Conservation (phyloP, 2,329 filamentous ascomycete genomes). For the Ustulina deusta region DNA sequence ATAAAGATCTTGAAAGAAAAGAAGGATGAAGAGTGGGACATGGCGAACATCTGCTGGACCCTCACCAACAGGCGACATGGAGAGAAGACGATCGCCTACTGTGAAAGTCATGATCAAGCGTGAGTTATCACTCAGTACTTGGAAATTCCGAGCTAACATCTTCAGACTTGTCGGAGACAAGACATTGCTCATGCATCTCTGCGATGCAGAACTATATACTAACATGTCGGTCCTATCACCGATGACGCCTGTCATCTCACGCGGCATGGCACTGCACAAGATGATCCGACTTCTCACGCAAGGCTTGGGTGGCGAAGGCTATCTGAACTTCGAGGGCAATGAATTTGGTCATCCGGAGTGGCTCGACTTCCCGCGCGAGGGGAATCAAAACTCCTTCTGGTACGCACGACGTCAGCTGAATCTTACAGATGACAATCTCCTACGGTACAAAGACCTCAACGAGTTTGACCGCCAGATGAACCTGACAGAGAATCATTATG, state of each 20-base stretch:
- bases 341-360: conserved; percentile 99
- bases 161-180: conserved; percentile 93
- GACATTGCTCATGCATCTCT: conserved; percentile 96
- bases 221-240: conserved; percentile 91
- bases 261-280: conserved; percentile 94
- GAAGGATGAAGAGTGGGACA: conserved; percentile 91
- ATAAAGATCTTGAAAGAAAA: conserved; percentile 98
- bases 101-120: conserved; percentile 98
- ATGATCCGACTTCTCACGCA: conserved; percentile 97
- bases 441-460: conserved; percentile 92
- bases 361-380: conserved; percentile 96
- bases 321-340: conserved; percentile 98
- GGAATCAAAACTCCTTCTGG: conserved; percentile 93
- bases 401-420: conserved; percentile 95
- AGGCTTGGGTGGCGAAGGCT: conserved; percentile 91
- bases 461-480: conserved; percentile 96
- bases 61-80: conserved; percentile 93
- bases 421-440: conserved; percentile 83
- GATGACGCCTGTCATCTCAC: conserved; percentile 88
- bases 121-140: conserved; percentile 61
- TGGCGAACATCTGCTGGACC: conserved; percentile 85
- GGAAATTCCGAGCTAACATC: conserved; percentile 40
- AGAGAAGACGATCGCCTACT: conserved; percentile 98
- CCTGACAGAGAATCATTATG: conserved; percentile 84
- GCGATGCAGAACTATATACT: conserved; percentile 96